These are phyloP conservation scores for Penicillium sp. DNA, from an alignment of 2,329 filamentous ascomycete genomes.

Conservation along the genomic window DNA sequence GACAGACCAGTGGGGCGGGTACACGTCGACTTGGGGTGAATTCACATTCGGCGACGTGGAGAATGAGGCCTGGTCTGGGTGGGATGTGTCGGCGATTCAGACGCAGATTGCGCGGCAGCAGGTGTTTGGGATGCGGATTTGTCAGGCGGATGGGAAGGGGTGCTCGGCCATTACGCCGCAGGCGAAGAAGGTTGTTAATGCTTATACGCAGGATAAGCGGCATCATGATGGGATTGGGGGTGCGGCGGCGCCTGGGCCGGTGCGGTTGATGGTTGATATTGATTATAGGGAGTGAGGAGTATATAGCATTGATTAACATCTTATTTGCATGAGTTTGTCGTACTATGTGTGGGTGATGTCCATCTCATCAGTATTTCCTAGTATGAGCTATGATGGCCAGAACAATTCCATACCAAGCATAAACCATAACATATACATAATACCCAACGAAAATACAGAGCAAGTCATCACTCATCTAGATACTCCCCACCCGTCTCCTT, in stretches of 20 bases:
- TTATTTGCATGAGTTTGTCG: no score
- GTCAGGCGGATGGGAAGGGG: constrained; percentile 18
- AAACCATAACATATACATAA: no score
- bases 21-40: constrained; percentile 37
- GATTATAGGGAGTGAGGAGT: constrained; percentile 26
- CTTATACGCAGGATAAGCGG: constrained; percentile 25
- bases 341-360: no score
- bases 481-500: constrained; percentile 55
- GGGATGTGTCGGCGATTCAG: constrained; percentile 40
- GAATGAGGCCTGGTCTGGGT: constrained; percentile 36
- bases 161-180: constrained; percentile 28
- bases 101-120: constrained; percentile 25
- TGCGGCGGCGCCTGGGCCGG: constrained; percentile 26
- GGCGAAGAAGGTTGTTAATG: constrained; percentile 22
- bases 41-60: constrained; percentile 33
- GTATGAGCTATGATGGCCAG: no score
- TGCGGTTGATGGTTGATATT: constrained; percentile 25
- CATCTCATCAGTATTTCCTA: no score
- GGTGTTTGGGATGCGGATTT: constrained; percentile 36
- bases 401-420: no score
- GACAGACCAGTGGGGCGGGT: constrained; percentile 29
- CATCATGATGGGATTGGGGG: constrained; percentile 34
- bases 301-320: no score
- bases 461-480: constrained; percentile 43
- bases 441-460: no score